These are phyloP conservation scores for Talaromyces albobiverticillius DNA, from an alignment of 2,329 filamentous ascomycete genomes.

Conservation along the genomic window DNA sequence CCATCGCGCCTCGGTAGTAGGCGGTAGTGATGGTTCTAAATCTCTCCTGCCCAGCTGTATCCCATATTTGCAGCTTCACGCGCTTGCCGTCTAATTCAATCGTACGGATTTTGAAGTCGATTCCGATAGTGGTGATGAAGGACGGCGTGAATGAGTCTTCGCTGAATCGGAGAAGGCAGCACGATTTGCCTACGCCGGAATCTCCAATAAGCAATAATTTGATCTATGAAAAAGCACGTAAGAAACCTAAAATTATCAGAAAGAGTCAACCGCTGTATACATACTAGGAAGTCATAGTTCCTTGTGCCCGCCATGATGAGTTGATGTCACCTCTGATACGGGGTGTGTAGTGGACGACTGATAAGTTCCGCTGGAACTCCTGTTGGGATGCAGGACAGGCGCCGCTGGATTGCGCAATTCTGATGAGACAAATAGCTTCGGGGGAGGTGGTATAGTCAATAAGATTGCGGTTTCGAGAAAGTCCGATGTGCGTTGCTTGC, in stretches of 20 bases:
- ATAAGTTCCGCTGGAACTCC: background rate
- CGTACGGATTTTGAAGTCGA: slow-evolving; percentile 99
- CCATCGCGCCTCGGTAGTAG: slow-evolving; percentile 98
- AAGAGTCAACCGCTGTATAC: slow-evolving; percentile 28
- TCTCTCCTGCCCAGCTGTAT: slow-evolving; percentile 95
- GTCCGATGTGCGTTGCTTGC: background rate
- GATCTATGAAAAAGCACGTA: slow-evolving; percentile 60
- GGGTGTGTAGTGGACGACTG: background rate
- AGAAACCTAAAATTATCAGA: background rate
- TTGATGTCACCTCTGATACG: slow-evolving; percentile 10
- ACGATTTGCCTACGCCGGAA: slow-evolving; percentile 95
- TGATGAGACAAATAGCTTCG: background rate
- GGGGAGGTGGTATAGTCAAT: background rate
- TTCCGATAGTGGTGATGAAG: slow-evolving; percentile 98
- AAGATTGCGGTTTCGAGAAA: background rate
- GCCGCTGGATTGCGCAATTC: background rate
- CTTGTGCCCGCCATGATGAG: slow-evolving; percentile 83
- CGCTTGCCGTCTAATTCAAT: slow-evolving; percentile 99
- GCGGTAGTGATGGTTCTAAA: slow-evolving; percentile 99
- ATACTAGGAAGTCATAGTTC: slow-evolving; percentile 98
- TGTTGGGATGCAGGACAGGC: background rate
- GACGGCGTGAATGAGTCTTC: slow-evolving; percentile 97
- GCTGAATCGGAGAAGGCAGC: slow-evolving; percentile 93
- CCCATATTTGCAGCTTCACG: slow-evolving; percentile 99
- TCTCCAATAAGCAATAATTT: slow-evolving; percentile 96